Base-by-base conservation (phyloP, 768 basidiomycete species). In the Auriculariales sp. region DNA sequence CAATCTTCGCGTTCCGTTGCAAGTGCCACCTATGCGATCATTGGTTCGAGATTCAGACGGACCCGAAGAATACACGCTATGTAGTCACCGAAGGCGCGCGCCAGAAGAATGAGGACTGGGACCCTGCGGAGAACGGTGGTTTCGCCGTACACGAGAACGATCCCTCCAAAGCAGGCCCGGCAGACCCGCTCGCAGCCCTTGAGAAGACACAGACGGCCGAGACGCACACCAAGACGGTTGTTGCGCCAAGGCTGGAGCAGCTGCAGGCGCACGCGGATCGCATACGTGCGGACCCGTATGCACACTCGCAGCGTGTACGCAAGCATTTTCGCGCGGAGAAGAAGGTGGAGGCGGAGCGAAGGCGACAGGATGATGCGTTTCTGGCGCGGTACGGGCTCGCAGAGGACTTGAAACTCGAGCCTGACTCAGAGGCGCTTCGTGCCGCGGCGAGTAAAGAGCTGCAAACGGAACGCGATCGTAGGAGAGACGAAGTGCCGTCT, bases 31-130 rank as follows among this genome's bases (percentile, higher is more conserved):
- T 97, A 1, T 98, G 95, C 60, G 79, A 80, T 55, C 82, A 81
- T n/a, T 94, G 92, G 92, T 97, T 98, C 55, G 93, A 95, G 68
- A 92, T 99, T 48, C 78, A 93, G 55, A 98, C 95, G 6, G 94
- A 99, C 59, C 94, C 94, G 2, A 84, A 97, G 81, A 95, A 98
- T 59, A 94, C 95, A 1, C 78, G 85, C 15, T 99, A 99, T 59
- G 81, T 95, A 22, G 95, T 98, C 1, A 72, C 77, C 2, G 84
- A 84, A 19, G 95, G 95, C 3, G 95, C 95, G n/a, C 73, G 85
- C 51, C 83, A 86, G 62, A 93, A 99, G 63, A 84, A 90, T 48
- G 86, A 94, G 59, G 91, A 95, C 46, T 98, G 95, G 95, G 72
- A 97, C 61, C 93, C 94, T 1, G 91, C 84, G 61, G 92, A 95